Percentiles rank a stretch among this genome's conserved stretches.
Conservation (phyloP, 148 eudicot genomes). For the Chenopodium berlandieri region DNA sequence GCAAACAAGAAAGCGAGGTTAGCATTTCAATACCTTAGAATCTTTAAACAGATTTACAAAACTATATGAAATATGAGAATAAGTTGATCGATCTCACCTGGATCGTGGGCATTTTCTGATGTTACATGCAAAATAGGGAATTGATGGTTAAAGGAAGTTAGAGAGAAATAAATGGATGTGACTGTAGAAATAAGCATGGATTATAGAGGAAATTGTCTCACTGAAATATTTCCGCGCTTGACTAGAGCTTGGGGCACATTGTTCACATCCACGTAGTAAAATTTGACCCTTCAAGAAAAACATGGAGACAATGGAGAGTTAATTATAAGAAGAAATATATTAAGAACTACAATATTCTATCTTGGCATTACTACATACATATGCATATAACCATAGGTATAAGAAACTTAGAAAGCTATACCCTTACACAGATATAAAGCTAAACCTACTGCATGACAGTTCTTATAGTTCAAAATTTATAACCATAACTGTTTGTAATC, state of each 20-base stretch:
- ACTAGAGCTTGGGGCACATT: constrained; percentile 86
- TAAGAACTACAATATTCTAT: too few species aligned
- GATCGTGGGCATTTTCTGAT: constrained; percentile 95
- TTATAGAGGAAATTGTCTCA: constrained; percentile 23
- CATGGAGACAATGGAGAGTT: neutral
- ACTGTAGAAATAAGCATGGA: neutral
- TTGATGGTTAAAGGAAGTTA: neutral
- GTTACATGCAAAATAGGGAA: constrained; percentile 25
- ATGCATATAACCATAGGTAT: too few species aligned
- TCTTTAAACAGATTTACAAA: neutral
- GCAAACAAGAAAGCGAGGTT: constrained; percentile 20
- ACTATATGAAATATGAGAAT: neutral
- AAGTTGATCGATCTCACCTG: constrained; percentile 52
- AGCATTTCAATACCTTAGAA: neutral
- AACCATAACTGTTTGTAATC: too few species aligned
- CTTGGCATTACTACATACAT: too few species aligned
- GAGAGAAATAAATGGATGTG: neutral
- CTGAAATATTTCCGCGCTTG: constrained; percentile 85
- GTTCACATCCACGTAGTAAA: constrained; percentile 87
- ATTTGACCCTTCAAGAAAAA: constrained; percentile 48
- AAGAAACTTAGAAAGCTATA: too few species aligned
- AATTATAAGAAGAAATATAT: neutral
- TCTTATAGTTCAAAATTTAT: too few species aligned
- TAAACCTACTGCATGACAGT: too few species aligned
- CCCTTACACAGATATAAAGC: too few species aligned